These are phyloP conservation scores for Tilletiopsis washingtonensis DNA, from an alignment of 1,284 basidiomycete genomes.

Conservation along the genomic window DNA sequence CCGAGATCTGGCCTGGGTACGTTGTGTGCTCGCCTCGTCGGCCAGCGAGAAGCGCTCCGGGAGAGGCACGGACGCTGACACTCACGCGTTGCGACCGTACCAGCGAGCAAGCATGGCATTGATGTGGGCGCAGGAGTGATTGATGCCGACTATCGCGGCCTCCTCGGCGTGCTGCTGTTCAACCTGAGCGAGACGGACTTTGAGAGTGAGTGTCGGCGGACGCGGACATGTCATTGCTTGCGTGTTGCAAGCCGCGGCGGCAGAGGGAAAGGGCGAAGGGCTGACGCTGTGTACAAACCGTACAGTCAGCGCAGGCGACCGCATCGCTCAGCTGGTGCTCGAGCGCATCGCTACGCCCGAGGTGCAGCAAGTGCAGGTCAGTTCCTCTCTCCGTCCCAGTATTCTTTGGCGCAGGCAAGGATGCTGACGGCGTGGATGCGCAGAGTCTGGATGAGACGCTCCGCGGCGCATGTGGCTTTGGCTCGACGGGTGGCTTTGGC, in stretches of 20 bases:
- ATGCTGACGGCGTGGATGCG: neutral
- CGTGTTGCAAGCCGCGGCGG: neutral
- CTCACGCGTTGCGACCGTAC: neutral
- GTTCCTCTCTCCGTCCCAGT: slow-evolving; percentile 39
- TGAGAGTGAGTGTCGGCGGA: slow-evolving; percentile 56
- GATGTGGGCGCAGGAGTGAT: slow-evolving; percentile 94
- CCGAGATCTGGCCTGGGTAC: slow-evolving; percentile 85
- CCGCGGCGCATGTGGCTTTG: slow-evolving; percentile 82
- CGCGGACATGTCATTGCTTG: neutral
- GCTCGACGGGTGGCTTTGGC: slow-evolving; percentile 69
- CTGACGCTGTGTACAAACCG: neutral
- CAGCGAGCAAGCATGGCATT: slow-evolving; percentile 93
- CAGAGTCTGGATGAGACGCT: slow-evolving; percentile 74
- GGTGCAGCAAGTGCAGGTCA: slow-evolving; percentile 72
- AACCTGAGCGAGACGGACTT: slow-evolving; percentile 79
- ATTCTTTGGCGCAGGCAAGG: neutral
- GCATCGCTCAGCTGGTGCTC: slow-evolving; percentile 87
- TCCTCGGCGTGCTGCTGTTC: slow-evolving; percentile 87
- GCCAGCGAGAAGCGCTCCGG: neutral
- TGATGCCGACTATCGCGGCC: slow-evolving; percentile 89
- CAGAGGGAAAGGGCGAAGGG: neutral
- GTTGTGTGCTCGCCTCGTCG: slow-evolving; percentile 32
- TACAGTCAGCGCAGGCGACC: slow-evolving; percentile 78
- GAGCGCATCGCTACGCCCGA: slow-evolving; percentile 82
- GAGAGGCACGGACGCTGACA: too few relatives aligned